Percentiles rank a stretch among this genome's conserved stretches.
These are phyloP conservation scores for Escallonia herrerae DNA, from an alignment of 129 eudicot genomes.

Conservation along the genomic window DNA sequence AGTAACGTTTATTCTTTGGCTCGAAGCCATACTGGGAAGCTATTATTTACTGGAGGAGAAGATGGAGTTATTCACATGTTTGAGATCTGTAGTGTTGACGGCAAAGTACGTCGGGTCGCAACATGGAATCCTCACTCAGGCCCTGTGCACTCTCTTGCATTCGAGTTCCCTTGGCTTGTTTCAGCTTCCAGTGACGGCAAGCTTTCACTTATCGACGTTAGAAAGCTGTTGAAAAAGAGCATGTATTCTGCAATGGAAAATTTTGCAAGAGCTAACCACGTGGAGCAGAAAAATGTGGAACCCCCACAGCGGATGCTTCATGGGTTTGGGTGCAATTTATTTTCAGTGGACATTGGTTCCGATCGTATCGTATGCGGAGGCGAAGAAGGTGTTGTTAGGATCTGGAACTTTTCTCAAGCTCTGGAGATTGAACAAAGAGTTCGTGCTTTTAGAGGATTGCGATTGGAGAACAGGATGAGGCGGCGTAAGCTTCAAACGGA, in stretches of 20 bases:
- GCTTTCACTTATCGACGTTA: constrained; percentile 80
- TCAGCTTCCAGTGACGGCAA: constrained; percentile 89
- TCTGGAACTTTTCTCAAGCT: constrained; percentile 86
- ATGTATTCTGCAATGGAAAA: constrained; percentile 20
- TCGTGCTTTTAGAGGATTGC: constrained; percentile 42
- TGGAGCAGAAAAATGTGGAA: constrained; percentile 35
- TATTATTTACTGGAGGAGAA: constrained; percentile 86
- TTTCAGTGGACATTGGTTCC: constrained; percentile 65
- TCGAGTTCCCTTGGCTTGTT: constrained; percentile 97
- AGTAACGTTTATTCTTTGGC: constrained; percentile 74
- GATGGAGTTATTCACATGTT: constrained; percentile 86
- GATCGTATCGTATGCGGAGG: constrained; percentile 91
- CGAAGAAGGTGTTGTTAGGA: constrained; percentile 65
- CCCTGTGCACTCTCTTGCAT: constrained; percentile 74
- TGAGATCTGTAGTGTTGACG: constrained; percentile 35
- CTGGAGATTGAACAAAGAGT: constrained; percentile 59
- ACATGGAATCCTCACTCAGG: constrained; percentile 84
- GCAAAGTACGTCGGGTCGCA: constrained; percentile 44
- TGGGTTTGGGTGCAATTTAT: constrained; percentile 56
- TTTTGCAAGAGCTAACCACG: constrained; percentile 11
- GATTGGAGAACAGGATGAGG: constrained; percentile 71
- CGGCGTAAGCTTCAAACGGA: constrained; percentile 54
- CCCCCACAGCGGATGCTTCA: constrained; percentile 92
- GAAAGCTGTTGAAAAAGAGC: constrained; percentile 67
- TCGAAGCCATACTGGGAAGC: constrained; percentile 84